Percentiles rank a stretch among this genome's conserved stretches.
Evolutionary conservation across 1,284 basidiomycete species (phyloP).

Genomic region (Pseudozyma sp.): DNA sequence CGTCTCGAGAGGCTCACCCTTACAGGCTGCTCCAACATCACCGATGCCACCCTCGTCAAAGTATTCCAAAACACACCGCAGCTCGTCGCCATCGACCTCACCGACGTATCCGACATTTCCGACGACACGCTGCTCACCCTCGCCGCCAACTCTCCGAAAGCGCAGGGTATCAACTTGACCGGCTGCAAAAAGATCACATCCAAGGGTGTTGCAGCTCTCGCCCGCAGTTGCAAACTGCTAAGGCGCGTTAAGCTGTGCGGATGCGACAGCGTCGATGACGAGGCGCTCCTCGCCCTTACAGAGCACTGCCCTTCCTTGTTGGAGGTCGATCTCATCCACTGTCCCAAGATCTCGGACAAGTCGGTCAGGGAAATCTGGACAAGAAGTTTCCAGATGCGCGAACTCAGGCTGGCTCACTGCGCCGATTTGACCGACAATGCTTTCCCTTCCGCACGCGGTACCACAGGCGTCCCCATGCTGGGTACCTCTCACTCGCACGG

Average conservation of each 20-base stretch:
- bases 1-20: conserved; percentile 91
- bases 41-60: conserved; percentile 76
- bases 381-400: conserved; percentile 83
- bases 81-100: conserved; percentile 89
- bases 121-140: conserved; percentile 58
- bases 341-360: conserved; percentile 81
- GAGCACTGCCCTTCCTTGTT: conserved; percentile 82
- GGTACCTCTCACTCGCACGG: conserved; percentile 28
- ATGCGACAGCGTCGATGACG: conserved; percentile 57
- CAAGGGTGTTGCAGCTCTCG: conserved; percentile 80
- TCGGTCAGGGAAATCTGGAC: conserved; percentile 87
- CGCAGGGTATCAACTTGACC: conserved; percentile 93
- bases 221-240: conserved; percentile 81
- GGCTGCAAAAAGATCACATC: conserved; percentile 87
- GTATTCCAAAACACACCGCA: conserved; percentile 80
- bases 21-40: conserved; percentile 81
- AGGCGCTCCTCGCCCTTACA: conserved; percentile 55
- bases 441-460: conserved; percentile 76
- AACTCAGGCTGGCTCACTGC: conserved; percentile 87
- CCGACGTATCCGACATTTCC: conserved; percentile 69
- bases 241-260: conserved; percentile 72
- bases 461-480: conserved; percentile 41
- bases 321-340: conserved; percentile 91
- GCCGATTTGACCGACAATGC: conserved; percentile 82
- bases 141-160: conserved; percentile 74